Conservation (phyloP, 805 yeast species). For the Candida krabiensis region DNA sequence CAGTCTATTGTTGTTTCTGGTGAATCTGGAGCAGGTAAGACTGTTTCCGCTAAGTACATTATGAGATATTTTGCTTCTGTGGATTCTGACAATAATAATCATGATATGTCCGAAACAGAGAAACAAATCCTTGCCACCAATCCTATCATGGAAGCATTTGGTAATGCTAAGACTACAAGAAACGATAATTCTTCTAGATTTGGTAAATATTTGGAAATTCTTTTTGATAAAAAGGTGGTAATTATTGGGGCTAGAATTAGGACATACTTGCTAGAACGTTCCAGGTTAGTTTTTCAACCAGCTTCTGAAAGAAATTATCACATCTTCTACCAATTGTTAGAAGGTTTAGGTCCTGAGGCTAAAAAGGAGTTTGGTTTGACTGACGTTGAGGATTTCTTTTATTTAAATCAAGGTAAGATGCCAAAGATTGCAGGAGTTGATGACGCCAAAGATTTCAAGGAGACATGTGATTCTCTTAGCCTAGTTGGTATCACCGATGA, state of each 20-base stretch:
- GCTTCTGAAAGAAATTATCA: conserved; percentile 90
- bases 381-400: conserved; percentile 66
- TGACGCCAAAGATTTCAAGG: conserved; percentile 74
- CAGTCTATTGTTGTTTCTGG: conserved; percentile 97
- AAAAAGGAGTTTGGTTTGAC: conserved; percentile 61
- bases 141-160: conserved; percentile 97
- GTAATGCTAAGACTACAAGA: conserved; percentile 96
- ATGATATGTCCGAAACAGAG: conserved; percentile 87
- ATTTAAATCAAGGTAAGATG: conserved; percentile 86
- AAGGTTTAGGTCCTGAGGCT: conserved; percentile 62
- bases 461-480: conserved; percentile 72
- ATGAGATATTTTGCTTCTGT: conserved; percentile 98
- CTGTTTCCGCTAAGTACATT: conserved; percentile 94
- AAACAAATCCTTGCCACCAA: conserved; percentile 94
- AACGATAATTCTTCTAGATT: conserved; percentile 97
- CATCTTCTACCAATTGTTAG: conserved; percentile 85
- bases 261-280: conserved; percentile 89
- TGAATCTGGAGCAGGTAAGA: conserved; percentile 98
- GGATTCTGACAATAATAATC: conserved; percentile 49
- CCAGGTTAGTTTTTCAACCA: conserved; percentile 93
- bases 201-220: conserved; percentile 91
- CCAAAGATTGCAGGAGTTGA: conserved; percentile 72
- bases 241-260: conserved; percentile 94
- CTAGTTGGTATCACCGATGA: conserved; percentile 70
- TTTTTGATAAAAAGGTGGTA: conserved; percentile 70